Conservation (phyloP, 2,329 filamentous ascomycete genomes). For the Penicillium sp. region DNA sequence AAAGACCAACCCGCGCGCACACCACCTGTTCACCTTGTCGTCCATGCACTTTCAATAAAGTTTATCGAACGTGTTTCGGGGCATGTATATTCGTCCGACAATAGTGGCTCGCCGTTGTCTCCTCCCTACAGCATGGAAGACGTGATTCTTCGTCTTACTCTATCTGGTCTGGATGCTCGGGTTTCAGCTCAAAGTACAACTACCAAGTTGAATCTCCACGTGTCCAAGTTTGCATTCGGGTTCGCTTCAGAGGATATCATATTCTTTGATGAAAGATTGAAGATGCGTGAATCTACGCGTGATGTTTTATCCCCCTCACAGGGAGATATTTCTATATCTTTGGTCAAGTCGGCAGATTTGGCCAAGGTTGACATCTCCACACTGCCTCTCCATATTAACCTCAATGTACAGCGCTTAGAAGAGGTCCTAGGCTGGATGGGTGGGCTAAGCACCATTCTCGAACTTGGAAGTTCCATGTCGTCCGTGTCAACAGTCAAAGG, state of each 20-base stretch:
- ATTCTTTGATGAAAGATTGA: slow-evolving; percentile 51
- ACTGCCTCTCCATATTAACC: slow-evolving; percentile 69
- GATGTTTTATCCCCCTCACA: slow-evolving; percentile 40
- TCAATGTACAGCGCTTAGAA: slow-evolving; percentile 79
- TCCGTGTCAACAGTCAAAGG: slow-evolving; percentile 62
- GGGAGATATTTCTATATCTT: slow-evolving; percentile 42
- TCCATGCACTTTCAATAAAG: slow-evolving; percentile 35
- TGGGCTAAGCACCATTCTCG: slow-evolving; percentile 85
- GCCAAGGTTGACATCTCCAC: slow-evolving; percentile 65
- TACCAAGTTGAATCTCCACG: slow-evolving; percentile 31
- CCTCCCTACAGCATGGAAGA: slow-evolving; percentile 31
- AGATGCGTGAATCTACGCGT: slow-evolving; percentile 48
- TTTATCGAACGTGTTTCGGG: slow-evolving; percentile 41
- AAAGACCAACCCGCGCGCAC: slow-evolving; percentile 11
- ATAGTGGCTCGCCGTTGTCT: slow-evolving; percentile 12
- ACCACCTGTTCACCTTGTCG: slow-evolving; percentile 26
- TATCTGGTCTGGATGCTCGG: slow-evolving; percentile 29
- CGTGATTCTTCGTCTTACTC: slow-evolving; percentile 33
- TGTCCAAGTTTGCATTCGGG: slow-evolving; percentile 49
- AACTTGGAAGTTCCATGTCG: slow-evolving; percentile 79
- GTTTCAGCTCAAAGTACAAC: slow-evolving; percentile 21
- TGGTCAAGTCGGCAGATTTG: slow-evolving; percentile 33
- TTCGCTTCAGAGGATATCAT: slow-evolving; percentile 53
- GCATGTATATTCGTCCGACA: slow-evolving; percentile 26
- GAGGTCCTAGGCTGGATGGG: slow-evolving; percentile 87